Conservation (phyloP, 2,329 filamentous ascomycete genomes). For the Aspergillus flavus region DNA sequence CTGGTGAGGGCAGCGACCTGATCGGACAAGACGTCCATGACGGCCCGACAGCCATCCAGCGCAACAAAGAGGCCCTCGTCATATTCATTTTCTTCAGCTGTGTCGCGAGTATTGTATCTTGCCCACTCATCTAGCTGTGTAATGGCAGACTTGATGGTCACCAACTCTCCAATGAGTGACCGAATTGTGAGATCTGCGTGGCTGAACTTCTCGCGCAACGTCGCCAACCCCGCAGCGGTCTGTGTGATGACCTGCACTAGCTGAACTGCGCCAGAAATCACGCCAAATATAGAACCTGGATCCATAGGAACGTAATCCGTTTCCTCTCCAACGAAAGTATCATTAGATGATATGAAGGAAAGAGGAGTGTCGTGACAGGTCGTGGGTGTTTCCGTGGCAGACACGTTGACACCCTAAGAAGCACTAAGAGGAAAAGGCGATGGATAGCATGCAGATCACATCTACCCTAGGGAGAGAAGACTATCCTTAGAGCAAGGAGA, state of each 20-base stretch:
- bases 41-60: conserved; percentile 37
- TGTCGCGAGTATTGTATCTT: conserved; percentile 25
- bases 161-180: conserved; percentile 39
- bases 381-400: background rate
- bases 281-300: conserved; percentile 38
- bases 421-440: background rate
- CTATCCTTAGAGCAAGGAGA: background rate
- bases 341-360: background rate
- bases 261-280: conserved; percentile 37
- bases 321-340: background rate
- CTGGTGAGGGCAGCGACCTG: conserved; percentile 36
- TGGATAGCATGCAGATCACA: background rate
- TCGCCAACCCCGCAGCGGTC: conserved; percentile 35
- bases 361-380: background rate
- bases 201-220: conserved; percentile 37
- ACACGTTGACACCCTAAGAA: background rate
- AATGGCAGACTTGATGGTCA: conserved; percentile 39
- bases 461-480: background rate
- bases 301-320: conserved; percentile 28
- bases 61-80: conserved; percentile 35
- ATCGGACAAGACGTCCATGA: conserved; percentile 39
- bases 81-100: conserved; percentile 29
- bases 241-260: conserved; percentile 37
- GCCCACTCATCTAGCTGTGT: conserved; percentile 41
- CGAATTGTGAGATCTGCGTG: conserved; percentile 43